These are phyloP conservation scores for Macrophomina phaseolina DNA, from an alignment of 2,329 filamentous ascomycete species.

Conservation along the genomic window DNA sequence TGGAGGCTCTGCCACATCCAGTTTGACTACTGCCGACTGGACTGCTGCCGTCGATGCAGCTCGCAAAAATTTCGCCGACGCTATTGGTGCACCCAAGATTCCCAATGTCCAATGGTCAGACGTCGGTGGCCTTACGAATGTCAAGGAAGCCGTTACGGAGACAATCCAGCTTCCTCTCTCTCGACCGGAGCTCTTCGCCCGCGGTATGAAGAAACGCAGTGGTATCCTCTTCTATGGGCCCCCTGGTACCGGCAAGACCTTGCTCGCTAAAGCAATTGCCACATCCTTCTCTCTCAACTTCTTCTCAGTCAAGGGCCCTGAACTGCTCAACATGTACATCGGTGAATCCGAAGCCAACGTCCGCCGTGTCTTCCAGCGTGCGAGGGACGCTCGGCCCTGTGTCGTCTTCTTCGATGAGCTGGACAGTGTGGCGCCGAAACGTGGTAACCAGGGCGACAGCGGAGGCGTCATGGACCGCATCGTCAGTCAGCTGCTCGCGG, in stretches of 20 bases:
- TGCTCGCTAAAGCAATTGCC: constrained; percentile 91
- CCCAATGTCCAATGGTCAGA: constrained; percentile 97
- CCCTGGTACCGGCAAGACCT: constrained; percentile 87
- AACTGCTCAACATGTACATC: constrained; percentile 95
- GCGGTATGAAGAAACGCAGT: constrained; percentile 97
- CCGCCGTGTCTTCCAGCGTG: constrained; percentile 84
- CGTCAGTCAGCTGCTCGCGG: constrained; percentile 90
- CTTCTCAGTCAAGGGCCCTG: constrained; percentile 90
- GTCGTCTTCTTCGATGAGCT: constrained; percentile 94
- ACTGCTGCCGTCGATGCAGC: constrained; percentile 93
- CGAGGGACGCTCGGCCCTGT: constrained; percentile 82
- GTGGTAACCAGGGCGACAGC: constrained; percentile 95
- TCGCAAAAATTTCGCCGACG: constrained; percentile 96
- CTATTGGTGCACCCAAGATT: constrained; percentile 97
- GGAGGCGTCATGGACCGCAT: constrained; percentile 99
- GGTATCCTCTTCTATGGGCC: constrained; percentile 92
- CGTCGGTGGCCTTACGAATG: constrained; percentile 88
- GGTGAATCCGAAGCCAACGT: constrained; percentile 94
- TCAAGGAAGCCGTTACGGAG: constrained; percentile 96
- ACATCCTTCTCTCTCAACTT: constrained; percentile 95
- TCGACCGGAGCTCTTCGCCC: constrained; percentile 90
- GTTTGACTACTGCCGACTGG: constrained; percentile 82
- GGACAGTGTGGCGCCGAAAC: constrained; percentile 92
- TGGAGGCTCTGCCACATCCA: constrained; percentile 78
- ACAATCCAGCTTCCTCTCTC: constrained; percentile 94